Evolutionary conservation across 805 yeast species (phyloP).

Genomic region (Yamadazyma takamatsuzukensis): DNA sequence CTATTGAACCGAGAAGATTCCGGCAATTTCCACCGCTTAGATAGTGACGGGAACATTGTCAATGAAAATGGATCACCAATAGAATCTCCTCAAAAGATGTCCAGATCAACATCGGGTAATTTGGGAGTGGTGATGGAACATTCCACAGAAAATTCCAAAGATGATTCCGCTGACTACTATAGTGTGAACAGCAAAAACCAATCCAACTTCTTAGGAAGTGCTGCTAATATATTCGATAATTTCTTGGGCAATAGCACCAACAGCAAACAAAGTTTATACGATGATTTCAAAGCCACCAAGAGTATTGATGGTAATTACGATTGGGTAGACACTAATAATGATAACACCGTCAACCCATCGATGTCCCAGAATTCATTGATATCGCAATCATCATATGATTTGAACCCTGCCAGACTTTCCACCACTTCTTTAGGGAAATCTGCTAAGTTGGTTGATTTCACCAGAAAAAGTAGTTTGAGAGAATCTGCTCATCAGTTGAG

Average conservation of each 20-base stretch:
- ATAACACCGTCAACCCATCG: constrained; percentile 10
- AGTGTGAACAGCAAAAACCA: constrained; percentile 1
- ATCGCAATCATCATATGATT: constrained; percentile 11
- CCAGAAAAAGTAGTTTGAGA: constrained; percentile 40
- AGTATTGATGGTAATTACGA: constrained; percentile 25
- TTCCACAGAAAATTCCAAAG: constrained; percentile 17
- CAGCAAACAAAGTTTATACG: constrained; percentile 16
- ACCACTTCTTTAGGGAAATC: constrained; percentile 18
- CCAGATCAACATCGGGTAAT: constrained; percentile 22
- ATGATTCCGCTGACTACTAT: constrained; percentile 9
- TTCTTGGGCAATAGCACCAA: constrained; percentile 5
- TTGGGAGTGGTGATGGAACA: constrained; percentile 29
- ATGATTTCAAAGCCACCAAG: constrained; percentile 28
- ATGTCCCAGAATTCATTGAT: constrained; percentile 20
- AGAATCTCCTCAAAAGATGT: constrained; percentile 11
- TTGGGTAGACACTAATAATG: constrained; percentile 24
- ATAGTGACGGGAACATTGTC: constrained; percentile 43
- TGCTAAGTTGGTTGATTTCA: constrained; percentile 47
- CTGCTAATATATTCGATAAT: background rate
- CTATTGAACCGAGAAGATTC: constrained; percentile 24
- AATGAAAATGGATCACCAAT: constrained; percentile 12
- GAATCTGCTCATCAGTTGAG: constrained; percentile 36
- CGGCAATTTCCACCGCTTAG: constrained; percentile 41
- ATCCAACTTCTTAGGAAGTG: constrained; percentile 2
- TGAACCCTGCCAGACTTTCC: constrained; percentile 12